phyloP scores from a whole-genome alignment of 305 asterid species.

The Lippia alba region DNA sequence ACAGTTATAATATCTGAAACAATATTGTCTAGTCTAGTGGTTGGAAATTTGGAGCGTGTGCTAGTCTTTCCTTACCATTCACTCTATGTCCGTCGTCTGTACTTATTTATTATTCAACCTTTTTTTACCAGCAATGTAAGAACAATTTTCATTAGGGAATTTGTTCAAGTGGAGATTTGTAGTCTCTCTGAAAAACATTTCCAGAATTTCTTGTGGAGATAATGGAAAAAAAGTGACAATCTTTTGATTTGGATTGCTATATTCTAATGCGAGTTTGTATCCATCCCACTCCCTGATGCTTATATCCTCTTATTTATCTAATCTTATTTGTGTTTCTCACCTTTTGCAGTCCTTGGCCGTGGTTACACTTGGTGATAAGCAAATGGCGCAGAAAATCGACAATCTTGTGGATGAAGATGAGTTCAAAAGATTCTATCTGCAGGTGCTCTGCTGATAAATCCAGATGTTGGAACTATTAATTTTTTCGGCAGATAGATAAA shows the following conservation, averaged over 20 bases:
- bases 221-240: slow-evolving; percentile 1
- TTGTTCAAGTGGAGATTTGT: background rate
- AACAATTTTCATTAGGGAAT: background rate
- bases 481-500: slow-evolving; percentile 2
- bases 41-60: background rate
- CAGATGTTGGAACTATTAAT: slow-evolving; percentile 31
- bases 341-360: slow-evolving; percentile 86
- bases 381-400: slow-evolving; percentile 96
- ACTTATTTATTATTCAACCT: background rate
- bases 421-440: slow-evolving; percentile 96
- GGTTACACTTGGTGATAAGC: slow-evolving; percentile 93
- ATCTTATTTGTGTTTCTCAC: slow-evolving; percentile 31
- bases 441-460: slow-evolving; percentile 56
- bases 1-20: slow-evolving; percentile 9
- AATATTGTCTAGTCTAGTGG: background rate
- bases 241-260: slow-evolving; percentile 1
- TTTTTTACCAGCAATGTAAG: background rate
- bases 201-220: slow-evolving; percentile 17
- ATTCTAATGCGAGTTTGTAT: slow-evolving; percentile 25
- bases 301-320: slow-evolving; percentile 27
- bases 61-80: background rate
- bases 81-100: background rate
- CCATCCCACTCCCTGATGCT: slow-evolving; percentile 21
- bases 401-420: slow-evolving; percentile 95
- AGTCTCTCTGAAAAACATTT: background rate